Conservation (phyloP, 805 yeast species). For the Schwanniomyces polymorphus region DNA sequence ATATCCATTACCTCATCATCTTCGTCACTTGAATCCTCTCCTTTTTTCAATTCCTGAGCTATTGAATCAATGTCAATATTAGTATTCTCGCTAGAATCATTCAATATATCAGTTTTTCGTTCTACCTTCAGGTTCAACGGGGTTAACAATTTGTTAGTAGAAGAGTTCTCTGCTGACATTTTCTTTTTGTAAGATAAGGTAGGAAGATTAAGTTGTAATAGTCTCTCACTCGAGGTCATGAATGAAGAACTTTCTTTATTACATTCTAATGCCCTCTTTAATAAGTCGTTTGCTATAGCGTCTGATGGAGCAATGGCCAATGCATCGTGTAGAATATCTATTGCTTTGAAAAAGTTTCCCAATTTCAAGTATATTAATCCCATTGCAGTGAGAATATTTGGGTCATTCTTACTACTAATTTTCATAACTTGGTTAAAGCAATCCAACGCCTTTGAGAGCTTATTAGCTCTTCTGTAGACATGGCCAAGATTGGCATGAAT, state of each 20-base stretch:
- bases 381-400: slow-evolving; percentile 75
- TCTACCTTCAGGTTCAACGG: slow-evolving; percentile 20
- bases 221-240: slow-evolving; percentile 19
- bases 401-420: slow-evolving; percentile 65
- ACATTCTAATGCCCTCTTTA: slow-evolving; percentile 74
- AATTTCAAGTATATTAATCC: slow-evolving; percentile 78
- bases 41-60: slow-evolving; percentile 42
- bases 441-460: slow-evolving; percentile 63
- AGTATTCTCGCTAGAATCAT: not conserved
- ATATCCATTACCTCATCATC: slow-evolving; percentile 59
- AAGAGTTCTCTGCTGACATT: slow-evolving; percentile 4
- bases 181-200: slow-evolving; percentile 22
- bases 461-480: slow-evolving; percentile 70
- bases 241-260: slow-evolving; percentile 36
- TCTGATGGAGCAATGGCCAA: slow-evolving; percentile 77
- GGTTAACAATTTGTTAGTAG: slow-evolving; percentile 18
- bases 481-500: slow-evolving; percentile 88
- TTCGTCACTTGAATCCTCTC: slow-evolving; percentile 52
- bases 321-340: slow-evolving; percentile 77
- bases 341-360: slow-evolving; percentile 64
- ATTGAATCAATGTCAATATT: slow-evolving; percentile 27
- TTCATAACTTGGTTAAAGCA: slow-evolving; percentile 77
- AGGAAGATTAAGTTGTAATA: slow-evolving; percentile 21
- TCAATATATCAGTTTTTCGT: not conserved
- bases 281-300: slow-evolving; percentile 78